Evolutionary conservation across 805 yeast species (phyloP), one percentile per base, ranked within the genome.

Genomic region (Brettanomyces anomalus): DNA sequence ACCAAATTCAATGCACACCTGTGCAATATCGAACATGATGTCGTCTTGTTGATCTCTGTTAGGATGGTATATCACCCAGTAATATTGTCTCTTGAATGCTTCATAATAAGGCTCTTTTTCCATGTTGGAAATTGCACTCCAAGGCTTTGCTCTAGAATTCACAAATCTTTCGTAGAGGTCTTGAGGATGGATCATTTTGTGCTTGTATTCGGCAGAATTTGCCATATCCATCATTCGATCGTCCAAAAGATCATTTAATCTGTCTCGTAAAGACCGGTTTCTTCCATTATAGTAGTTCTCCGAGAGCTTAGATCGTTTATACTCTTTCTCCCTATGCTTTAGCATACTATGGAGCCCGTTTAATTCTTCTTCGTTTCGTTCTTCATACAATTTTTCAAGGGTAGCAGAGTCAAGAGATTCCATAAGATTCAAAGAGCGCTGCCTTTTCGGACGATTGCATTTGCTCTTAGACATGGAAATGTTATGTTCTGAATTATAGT

Each of bases 41-140:
- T 39, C 41, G 5, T 19, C 41, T 19, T 39, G 36, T n/a, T 17
- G 30, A 11, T 18, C 28, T 14, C 17, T 16, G 13, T 39, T 16
- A 5, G 53, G 53, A 33, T 51, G 34, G 16, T 53, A 50, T 17
- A 60, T 20, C 4, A 53, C 46, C 31, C 49, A 44, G 14, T 51
- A 46, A 41, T 61, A 61, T 17, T 52, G 50, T 18, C 58, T 51
- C 43, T 53, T 52, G 46, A 61, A 61, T 5, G 64, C 64, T 5
- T 46, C 49, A 39, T 55, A 61, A 37, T 57, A 60, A 18, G 50
- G 50, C 26, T 48, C 52, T 32, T 48, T 52, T 20, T 59, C 60
- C 24, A 43, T 35, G 3, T 26, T 5, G 3, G 54, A 46, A 38
- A 58, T 21, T 8, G 34, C n/a, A 3, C 49, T 47, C 64, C 64